A percentile compares a stretch with the other conserved stretches of the same genome.
Evolutionary conservation across 202 grass and related monocot genomes (phyloP).

Genomic region (Brachypodium distachyon): DNA sequence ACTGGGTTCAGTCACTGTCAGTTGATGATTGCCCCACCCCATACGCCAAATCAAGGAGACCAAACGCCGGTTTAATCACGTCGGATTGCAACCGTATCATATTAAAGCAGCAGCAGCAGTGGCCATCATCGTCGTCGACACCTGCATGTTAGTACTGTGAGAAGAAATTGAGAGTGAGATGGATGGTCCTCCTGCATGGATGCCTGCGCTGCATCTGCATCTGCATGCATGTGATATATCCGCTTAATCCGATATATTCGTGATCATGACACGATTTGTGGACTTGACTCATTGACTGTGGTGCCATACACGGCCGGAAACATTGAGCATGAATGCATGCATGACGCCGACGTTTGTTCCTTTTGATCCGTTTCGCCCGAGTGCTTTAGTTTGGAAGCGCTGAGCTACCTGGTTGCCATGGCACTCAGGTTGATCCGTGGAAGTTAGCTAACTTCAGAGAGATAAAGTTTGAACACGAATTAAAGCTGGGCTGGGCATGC

Average conservation of each 20-base stretch:
- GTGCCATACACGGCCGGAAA: too few relatives aligned
- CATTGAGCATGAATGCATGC: neutral
- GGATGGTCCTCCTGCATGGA: too few relatives aligned
- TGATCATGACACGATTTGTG: too few relatives aligned
- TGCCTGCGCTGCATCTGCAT: too few relatives aligned
- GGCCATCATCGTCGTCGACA: too few relatives aligned
- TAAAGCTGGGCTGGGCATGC: neutral
- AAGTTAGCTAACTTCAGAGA: neutral
- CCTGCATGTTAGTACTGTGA: neutral
- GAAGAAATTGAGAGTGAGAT: too few relatives aligned
- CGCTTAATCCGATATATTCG: too few relatives aligned
- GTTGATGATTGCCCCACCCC: neutral
- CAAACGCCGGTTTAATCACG: neutral
- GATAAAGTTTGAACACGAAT: neutral
- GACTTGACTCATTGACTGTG: too few relatives aligned
- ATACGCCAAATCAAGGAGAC: neutral
- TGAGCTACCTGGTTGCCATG: neutral
- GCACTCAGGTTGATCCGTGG: neutral
- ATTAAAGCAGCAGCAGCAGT: too few relatives aligned
- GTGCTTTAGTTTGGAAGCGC: neutral
- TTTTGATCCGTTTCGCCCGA: too few relatives aligned
- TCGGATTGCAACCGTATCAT: neutral
- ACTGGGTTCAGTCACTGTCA: neutral
- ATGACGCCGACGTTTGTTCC: too few relatives aligned
- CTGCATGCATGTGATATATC: too few relatives aligned